Evolutionary conservation across 2,329 filamentous ascomycete genomes (phyloP).

Genomic region (Albifimbria verrucaria): DNA sequence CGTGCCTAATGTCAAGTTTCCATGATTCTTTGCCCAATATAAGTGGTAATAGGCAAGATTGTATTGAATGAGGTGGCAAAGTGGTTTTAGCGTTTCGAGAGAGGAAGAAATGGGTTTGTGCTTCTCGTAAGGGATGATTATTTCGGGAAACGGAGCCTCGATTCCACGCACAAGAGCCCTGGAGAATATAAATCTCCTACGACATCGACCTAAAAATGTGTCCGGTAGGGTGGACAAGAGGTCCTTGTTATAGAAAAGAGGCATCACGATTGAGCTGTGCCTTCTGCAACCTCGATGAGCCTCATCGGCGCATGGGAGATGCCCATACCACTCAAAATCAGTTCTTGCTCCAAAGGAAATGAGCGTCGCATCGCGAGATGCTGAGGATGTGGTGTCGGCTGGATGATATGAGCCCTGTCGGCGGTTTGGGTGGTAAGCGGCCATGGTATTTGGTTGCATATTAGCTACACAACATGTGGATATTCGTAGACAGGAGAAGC

Average conservation of each 20-base stretch:
- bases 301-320: neutral
- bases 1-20: neutral
- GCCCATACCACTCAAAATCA: neutral
- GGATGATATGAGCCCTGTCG: neutral
- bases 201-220: neutral
- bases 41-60: neutral
- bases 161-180: neutral
- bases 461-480: neutral
- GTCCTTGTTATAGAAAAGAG: neutral
- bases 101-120: neutral
- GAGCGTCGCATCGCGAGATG: neutral
- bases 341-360: neutral
- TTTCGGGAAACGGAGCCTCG: neutral
- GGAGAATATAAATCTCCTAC: neutral
- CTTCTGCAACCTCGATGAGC: neutral
- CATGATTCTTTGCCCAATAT: neutral
- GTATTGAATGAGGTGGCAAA: neutral
- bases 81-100: neutral
- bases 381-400: neutral
- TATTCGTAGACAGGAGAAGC: neutral
- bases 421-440: neutral
- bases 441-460: neutral
- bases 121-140: neutral
- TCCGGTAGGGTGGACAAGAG: neutral
- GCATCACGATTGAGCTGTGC: neutral